A percentile compares a stretch with the other conserved stretches of the same genome.
Evolutionary conservation across 495 filamentous ascomycete genomes (phyloP).

Genomic region (Penicillium chermesinum): DNA sequence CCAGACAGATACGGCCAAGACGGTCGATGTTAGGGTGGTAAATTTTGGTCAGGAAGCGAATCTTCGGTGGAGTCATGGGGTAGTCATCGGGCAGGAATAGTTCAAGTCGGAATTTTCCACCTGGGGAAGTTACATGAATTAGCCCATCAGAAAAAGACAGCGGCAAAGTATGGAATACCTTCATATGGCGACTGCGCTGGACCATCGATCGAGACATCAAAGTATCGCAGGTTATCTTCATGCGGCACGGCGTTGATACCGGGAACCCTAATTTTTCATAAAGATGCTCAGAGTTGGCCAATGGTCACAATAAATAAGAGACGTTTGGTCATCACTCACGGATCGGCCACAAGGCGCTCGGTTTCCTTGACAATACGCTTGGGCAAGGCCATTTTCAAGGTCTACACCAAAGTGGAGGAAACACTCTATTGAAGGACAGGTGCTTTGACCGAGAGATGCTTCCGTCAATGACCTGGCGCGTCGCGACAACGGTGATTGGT

Average conservation of each 20-base stretch:
- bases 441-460: neutral
- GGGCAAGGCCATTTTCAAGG: constrained; percentile 63
- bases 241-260: constrained; percentile 97
- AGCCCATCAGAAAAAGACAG: constrained; percentile 6
- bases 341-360: constrained; percentile 92
- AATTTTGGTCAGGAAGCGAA: constrained; percentile 97
- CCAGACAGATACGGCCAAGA: constrained; percentile 91
- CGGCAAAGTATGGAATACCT: no score
- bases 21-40: constrained; percentile 99
- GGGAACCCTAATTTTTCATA: constrained; percentile 61
- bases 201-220: constrained; percentile 96
- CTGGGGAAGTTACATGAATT: constrained; percentile 37
- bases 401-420: constrained; percentile 8
- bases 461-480: neutral
- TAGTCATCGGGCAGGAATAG: constrained; percentile 99
- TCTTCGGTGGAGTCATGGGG: constrained; percentile 97
- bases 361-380: constrained; percentile 99
- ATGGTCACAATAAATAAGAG: neutral
- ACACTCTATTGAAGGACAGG: neutral
- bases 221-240: constrained; percentile 96
- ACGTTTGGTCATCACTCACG: constrained; percentile 53
- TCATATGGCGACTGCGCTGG: constrained; percentile 92
- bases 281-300: neutral
- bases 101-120: constrained; percentile 94
- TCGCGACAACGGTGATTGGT: neutral